Base-by-base conservation (phyloP, 805 yeast genomes). In the Ogataea zsoltii region DNA sequence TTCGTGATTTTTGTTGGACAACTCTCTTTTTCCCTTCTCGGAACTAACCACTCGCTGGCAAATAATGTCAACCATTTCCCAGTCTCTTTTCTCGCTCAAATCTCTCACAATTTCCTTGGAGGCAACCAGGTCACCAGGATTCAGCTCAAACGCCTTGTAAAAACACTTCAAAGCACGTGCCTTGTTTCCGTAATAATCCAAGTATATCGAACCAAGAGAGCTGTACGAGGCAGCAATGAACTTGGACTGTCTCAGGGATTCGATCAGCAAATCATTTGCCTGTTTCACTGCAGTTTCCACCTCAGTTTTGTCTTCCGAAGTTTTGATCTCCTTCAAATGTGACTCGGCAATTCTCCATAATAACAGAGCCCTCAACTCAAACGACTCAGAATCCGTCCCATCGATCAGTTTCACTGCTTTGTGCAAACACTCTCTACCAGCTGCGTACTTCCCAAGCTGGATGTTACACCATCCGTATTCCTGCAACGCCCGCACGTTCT, bases 91-190 rank as follows among this genome's bases (percentile, higher is more conserved):
- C 2, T 69, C 67, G 2, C 96, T 74, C 55, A 89, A 83, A n/a
- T 80, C 82, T 19, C 76, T 74, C 4, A 88, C 88, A 45, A 94
- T 72, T 48, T 79, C 77, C 54, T 76, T 74, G 0, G 96, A 96
- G 1, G 99, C 88, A 1, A 65, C 68, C 7, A 85, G 67, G 58
- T 94, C 95, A 12, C 84, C 78, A 0, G 83, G 76, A 63, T 90
- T 94, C 25, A 92, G 67, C 57, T 92, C 97, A 61, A 92, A 87
- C 0, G 98, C 97, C 57, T 83, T 88, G 61, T 84, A 81, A 62
- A 84, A 92, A 63, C 97, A 90, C 60, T 88, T 89, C 43, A 82
- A 82, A 0, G 97, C 96, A 38, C 94, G 76, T 0, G 69, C 67
- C 21, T 66, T 60, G 57, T 90, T 96, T 9, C 71, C 65, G 48